These are phyloP conservation scores for Starmera quercuum DNA, from an alignment of 805 yeast species.

Conservation along the genomic window DNA sequence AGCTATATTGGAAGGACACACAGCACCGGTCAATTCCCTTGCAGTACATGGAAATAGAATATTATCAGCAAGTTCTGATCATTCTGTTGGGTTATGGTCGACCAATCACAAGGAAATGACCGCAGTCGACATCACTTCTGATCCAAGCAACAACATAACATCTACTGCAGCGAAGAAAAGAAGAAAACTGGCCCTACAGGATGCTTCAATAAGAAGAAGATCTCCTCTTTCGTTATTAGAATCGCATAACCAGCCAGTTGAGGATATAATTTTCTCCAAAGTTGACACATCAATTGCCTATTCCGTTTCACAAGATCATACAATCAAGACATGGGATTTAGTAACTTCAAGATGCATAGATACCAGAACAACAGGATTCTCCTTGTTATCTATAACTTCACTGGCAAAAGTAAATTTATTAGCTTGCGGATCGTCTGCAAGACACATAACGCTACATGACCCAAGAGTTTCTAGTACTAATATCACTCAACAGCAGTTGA, in stretches of 20 bases:
- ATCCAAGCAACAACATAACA: slow-evolving; percentile 38
- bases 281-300: slow-evolving; percentile 77
- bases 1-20: slow-evolving; percentile 87
- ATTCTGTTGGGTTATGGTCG: slow-evolving; percentile 81
- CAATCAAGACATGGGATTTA: slow-evolving; percentile 94
- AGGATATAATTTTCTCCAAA: slow-evolving; percentile 68
- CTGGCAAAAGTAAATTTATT: slow-evolving; percentile 62
- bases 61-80: slow-evolving; percentile 80
- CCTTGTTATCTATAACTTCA: slow-evolving; percentile 69
- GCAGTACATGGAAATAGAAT: slow-evolving; percentile 52
- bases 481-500: slow-evolving; percentile 62
- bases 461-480: slow-evolving; percentile 65
- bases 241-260: slow-evolving; percentile 83
- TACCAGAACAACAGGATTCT: slow-evolving; percentile 79
- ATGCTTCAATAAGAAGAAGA: slow-evolving; percentile 68
- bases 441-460: slow-evolving; percentile 91
- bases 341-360: slow-evolving; percentile 81
- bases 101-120: slow-evolving; percentile 80
- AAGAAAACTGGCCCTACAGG: slow-evolving; percentile 71
- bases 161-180: slow-evolving; percentile 86
- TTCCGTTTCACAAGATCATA: slow-evolving; percentile 93
- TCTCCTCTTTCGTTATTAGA: slow-evolving; percentile 75
- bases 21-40: slow-evolving; percentile 74
- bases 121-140: slow-evolving; percentile 41
- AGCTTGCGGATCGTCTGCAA: slow-evolving; percentile 95